Percentiles rank a stretch among this genome's conserved stretches.
Evolutionary conservation across 306 rosid species (phyloP).

Genomic region (Pueraria montana): DNA sequence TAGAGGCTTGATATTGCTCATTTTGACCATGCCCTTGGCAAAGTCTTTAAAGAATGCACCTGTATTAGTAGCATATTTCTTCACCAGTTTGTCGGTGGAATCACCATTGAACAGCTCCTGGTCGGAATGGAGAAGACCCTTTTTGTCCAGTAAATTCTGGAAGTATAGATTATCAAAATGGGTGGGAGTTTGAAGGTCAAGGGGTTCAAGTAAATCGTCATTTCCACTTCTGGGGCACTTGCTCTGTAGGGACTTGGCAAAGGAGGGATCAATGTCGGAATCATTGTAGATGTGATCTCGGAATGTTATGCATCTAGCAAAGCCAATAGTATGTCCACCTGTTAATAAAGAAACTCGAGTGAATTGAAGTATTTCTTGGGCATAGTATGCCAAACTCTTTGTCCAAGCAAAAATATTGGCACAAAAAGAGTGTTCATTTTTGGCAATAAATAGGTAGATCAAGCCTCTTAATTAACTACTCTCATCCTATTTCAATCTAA

Average conservation of each 20-base stretch:
- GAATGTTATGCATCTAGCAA: constrained; percentile 56
- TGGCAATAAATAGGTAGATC: neutral
- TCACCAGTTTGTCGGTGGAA: constrained; percentile 50
- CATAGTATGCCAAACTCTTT: neutral
- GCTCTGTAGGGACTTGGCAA: constrained; percentile 49
- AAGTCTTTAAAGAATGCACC: constrained; percentile 50
- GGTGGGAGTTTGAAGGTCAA: constrained; percentile 58
- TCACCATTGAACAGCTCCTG: constrained; percentile 59
- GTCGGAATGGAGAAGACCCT: constrained; percentile 67
- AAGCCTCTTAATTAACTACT: neutral
- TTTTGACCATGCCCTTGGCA: constrained; percentile 53
- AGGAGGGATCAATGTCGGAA: constrained; percentile 55
- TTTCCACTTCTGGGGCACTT: constrained; percentile 58
- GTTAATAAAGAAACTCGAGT: neutral
- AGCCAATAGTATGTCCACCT: constrained; percentile 65
- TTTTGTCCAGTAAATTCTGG: constrained; percentile 53
- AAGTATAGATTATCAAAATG: constrained; percentile 56
- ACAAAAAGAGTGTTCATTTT: neutral
- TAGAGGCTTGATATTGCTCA: constrained; percentile 62
- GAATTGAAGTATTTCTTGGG: constrained; percentile 15
- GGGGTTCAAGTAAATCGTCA: constrained; percentile 43
- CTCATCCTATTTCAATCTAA: neutral
- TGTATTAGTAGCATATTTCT: constrained; percentile 43
- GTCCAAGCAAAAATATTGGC: neutral
- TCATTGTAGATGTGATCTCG: constrained; percentile 58